Evolutionary conservation across 305 asterid species (phyloP), one percentile per base, ranked within the genome.

Genomic region (Plantago coronopus): DNA sequence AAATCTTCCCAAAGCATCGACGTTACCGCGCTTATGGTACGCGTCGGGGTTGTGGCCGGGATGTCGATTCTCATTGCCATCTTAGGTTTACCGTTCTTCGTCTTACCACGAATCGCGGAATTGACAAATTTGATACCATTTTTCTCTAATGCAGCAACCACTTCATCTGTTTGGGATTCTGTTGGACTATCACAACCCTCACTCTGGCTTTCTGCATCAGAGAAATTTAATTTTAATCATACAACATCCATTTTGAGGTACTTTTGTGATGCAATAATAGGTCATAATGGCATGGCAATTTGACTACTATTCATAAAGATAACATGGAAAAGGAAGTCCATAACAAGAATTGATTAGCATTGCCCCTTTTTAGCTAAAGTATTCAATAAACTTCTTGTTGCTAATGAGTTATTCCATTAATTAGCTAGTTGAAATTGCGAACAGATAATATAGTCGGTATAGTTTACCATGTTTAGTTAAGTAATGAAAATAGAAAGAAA

Each of bases 1-100:
- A 89, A 56, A 67, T 89, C 97, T 72, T 89, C 97, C 89, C 95
- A 88, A 13, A 89, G 75, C 88, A 85, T 85, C 1, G 97, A 79
- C n/a, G 96, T 87, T 0, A 86, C 84, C 7, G 97, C 81, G 25
- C 91, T 78, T 29, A 89, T 85, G 15, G 95, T 82, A 46, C 86
- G 70, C 14, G 95, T 79, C 20, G 98, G 95, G 13, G 89, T 86
- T 4, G 95, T 88, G 0, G 93, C 87, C 57, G 98, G 98, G 62
- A 91, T 86, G 13, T 91, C 95, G 31, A 86, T 83, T 69, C 84
- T 81, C 79, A 80, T 63, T 0, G 85, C 84, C 73, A 73, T 66
- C 67, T 84, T 88, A 12, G 86, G 83, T 64, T 79, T 84, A 56
- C 95, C 86, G 0, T 70, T 70, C 64, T 78, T 82, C 9, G 81